Evolutionary conservation across 1,139 yeast genomes (phyloP).

Genomic region (Martiniozyma asiatica): DNA sequence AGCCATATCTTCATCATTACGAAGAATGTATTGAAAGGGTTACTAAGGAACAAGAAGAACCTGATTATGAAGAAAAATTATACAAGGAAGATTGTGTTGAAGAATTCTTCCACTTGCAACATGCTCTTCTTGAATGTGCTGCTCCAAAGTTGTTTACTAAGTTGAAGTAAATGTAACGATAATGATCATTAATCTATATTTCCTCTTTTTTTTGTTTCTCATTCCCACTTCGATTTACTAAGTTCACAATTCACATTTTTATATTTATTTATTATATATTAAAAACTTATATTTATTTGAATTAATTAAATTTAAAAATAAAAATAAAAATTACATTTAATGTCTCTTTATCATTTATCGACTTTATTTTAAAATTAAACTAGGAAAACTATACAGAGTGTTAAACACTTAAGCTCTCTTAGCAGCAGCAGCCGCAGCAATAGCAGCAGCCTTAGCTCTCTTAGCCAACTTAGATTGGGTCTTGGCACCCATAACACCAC

Average conservation of each 20-base stretch:
- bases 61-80: conserved; percentile 64
- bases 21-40: conserved; percentile 94
- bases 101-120: conserved; percentile 95
- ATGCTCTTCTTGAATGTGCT: conserved; percentile 84
- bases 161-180: conserved; percentile 45
- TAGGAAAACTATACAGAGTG: not conserved
- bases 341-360: no score
- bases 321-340: no score
- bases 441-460: conserved; percentile 32
- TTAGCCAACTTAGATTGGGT: conserved; percentile 58
- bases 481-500: conserved; percentile 95
- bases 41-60: conserved; percentile 72
- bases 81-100: conserved; percentile 96
- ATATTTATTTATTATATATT: no score
- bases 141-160: conserved; percentile 84
- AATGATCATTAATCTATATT: conserved; percentile 2
- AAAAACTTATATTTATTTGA: no score
- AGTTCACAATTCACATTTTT: no score
- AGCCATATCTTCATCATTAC: conserved; percentile 75
- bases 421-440: conserved; percentile 18
- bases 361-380: no score
- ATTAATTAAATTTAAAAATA: no score
- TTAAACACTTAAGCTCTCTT: conserved; percentile 3
- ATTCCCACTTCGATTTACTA: no score
- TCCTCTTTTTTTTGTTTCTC: no score